These are phyloP conservation scores for Dactylellina parvicollis DNA, from an alignment of 2,329 filamentous ascomycete species.

Conservation along the genomic window DNA sequence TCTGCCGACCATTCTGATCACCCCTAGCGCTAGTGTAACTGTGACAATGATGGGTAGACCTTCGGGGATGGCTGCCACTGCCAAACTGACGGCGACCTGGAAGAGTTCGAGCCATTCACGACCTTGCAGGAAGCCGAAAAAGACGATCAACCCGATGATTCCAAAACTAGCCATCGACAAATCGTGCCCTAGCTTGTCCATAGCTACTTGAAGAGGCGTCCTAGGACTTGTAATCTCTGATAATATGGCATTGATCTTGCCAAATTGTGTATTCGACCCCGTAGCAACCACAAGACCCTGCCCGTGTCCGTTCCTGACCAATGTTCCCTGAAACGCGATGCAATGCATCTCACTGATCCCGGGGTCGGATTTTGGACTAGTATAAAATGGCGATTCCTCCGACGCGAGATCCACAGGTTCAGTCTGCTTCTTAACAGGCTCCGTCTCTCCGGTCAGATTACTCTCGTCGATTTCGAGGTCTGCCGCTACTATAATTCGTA, in stretches of 20 bases:
- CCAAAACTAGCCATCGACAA: conserved; percentile 96
- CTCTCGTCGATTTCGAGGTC: conserved; percentile 96
- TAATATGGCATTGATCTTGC: conserved; percentile 91
- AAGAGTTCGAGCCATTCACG: conserved; percentile 93
- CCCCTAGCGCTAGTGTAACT: conserved; percentile 91
- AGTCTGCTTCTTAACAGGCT: conserved; percentile 80
- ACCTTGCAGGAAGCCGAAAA: conserved; percentile 89
- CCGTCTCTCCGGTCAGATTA: conserved; percentile 95
- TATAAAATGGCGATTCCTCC: conserved; percentile 56
- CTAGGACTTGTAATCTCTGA: conserved; percentile 94
- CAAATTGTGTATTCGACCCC: conserved; percentile 91
- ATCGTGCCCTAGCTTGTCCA: conserved; percentile 97
- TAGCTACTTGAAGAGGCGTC: conserved; percentile 91
- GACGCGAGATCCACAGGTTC: conserved; percentile 66
- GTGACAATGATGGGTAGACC: conserved; percentile 98
- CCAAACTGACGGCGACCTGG: conserved; percentile 94
- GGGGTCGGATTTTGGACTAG: conserved; percentile 71
- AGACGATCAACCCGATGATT: conserved; percentile 90
- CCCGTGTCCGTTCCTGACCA: conserved; percentile 93
- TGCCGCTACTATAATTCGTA: conserved; percentile 88
- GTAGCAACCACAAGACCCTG: conserved; percentile 98
- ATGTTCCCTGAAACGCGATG: conserved; percentile 96
- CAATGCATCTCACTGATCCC: conserved; percentile 80
- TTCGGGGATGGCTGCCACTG: conserved; percentile 94
- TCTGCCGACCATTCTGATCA: conserved; percentile 93